These are phyloP conservation scores for Boeremia exigua DNA, from an alignment of 2,329 filamentous ascomycete genomes.

Conservation along the genomic window DNA sequence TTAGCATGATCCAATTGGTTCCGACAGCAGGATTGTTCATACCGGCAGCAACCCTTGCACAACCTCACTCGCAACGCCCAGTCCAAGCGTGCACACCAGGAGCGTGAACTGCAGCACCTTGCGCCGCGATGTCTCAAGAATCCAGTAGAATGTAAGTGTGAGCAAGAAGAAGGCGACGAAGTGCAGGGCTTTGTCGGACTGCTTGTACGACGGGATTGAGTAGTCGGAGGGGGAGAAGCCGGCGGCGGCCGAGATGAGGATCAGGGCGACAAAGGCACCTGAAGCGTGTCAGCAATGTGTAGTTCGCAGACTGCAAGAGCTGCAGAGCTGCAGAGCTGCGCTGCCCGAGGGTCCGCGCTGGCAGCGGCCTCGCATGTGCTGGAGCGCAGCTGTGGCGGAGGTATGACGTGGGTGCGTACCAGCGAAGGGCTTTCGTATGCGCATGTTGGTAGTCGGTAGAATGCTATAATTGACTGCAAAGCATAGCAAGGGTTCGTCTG, in stretches of 20 bases:
- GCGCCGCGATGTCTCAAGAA: constrained; percentile 86
- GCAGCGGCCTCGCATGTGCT: constrained; percentile 14
- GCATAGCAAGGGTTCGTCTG: constrained; percentile 13
- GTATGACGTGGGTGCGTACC: constrained; percentile 62
- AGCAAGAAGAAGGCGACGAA: constrained; percentile 87
- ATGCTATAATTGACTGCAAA: constrained; percentile 17
- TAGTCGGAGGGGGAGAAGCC: constrained; percentile 67
- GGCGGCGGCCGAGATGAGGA: constrained; percentile 70
- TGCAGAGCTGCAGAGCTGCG: neutral
- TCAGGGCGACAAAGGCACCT: constrained; percentile 63
- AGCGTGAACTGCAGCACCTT: constrained; percentile 85
- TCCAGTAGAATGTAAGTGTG: constrained; percentile 92
- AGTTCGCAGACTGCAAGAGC: neutral
- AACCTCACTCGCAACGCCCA: constrained; percentile 78
- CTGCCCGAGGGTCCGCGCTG: neutral
- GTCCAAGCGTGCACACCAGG: constrained; percentile 74
- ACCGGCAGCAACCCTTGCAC: constrained; percentile 73
- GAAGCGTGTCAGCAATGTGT: neutral
- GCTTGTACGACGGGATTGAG: constrained; percentile 67
- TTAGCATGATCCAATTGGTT: neutral
- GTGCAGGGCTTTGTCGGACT: constrained; percentile 85
- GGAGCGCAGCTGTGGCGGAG: constrained; percentile 21
- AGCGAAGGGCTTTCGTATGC: constrained; percentile 87
- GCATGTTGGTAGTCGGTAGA: constrained; percentile 61
- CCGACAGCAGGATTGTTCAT: constrained; percentile 21